A percentile compares a stretch with the other conserved stretches of the same genome.
Evolutionary conservation across 2,329 filamentous ascomycete genomes (phyloP).

Genomic region (Apiospora kogelbergensis): DNA sequence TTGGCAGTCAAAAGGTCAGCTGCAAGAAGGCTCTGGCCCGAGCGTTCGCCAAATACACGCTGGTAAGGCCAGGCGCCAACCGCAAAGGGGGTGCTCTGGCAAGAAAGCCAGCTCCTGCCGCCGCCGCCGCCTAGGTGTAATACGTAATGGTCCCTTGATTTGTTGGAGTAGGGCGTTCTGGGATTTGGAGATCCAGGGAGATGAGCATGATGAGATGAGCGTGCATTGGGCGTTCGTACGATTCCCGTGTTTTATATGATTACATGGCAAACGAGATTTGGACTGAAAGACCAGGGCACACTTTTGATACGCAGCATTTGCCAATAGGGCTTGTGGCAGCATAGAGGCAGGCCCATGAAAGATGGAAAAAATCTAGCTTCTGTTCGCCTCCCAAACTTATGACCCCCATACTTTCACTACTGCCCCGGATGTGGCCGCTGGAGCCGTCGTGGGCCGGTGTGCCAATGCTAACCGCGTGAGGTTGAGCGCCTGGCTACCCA

Average conservation of each 20-base stretch:
- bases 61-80: slow-evolving; percentile 47
- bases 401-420: slow-evolving; percentile 28
- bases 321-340: slow-evolving; percentile 1
- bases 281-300: not conserved
- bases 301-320: not conserved
- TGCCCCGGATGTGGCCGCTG: slow-evolving; percentile 21
- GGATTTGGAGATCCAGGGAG: not conserved
- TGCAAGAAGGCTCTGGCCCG: slow-evolving; percentile 94
- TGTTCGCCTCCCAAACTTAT: slow-evolving; percentile 17
- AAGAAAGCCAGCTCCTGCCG: not conserved
- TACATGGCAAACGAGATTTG: not conserved
- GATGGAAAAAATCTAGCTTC: not conserved
- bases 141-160: not conserved
- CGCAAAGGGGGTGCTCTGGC: slow-evolving; percentile 18
- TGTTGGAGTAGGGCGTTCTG: not conserved
- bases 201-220: slow-evolving; percentile 5
- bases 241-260: not conserved
- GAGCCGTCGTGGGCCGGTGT: slow-evolving; percentile 18
- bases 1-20: slow-evolving; percentile 94
- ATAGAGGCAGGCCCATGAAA: not conserved
- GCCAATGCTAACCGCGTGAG: slow-evolving; percentile 33
- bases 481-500: slow-evolving; percentile 40
- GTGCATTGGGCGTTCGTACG: slow-evolving; percentile 1
- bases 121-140: not conserved
- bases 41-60: slow-evolving; percentile 93